These are phyloP conservation scores for Suillus plorans DNA, from an alignment of 768 basidiomycete genomes.

Conservation along the genomic window DNA sequence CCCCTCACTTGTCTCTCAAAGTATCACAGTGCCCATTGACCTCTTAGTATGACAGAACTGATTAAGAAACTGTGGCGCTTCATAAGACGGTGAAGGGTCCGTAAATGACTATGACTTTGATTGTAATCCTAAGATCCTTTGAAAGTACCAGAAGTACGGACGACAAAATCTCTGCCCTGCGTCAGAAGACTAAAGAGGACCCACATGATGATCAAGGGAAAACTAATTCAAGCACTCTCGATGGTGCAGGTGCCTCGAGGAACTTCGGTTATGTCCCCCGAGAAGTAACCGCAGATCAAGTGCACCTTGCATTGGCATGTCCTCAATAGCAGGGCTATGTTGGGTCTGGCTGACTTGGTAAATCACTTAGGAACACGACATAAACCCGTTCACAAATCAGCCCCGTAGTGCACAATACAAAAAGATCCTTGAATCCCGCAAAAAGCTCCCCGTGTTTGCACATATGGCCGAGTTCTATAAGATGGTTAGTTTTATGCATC, in stretches of 20 bases:
- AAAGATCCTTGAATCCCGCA: conserved; percentile 82
- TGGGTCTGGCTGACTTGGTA: background rate
- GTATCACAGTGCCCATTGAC: background rate
- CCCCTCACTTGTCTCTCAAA: background rate
- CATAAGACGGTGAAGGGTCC: background rate
- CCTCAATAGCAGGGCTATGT: background rate
- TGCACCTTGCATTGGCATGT: conserved; percentile 68
- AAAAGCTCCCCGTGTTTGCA: conserved; percentile 85
- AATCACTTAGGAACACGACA: conserved; percentile 58
- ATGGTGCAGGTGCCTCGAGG: conserved; percentile 25
- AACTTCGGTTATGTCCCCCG: conserved; percentile 74
- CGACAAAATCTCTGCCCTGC: background rate
- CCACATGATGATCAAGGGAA: too few relatives aligned
- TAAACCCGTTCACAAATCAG: conserved; percentile 86
- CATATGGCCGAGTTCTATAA: conserved; percentile 94
- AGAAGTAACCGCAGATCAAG: conserved; percentile 64
- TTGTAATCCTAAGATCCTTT: background rate
- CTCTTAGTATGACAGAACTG: background rate
- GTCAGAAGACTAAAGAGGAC: too few relatives aligned
- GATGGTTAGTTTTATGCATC: conserved; percentile 57
- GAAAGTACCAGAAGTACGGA: background rate
- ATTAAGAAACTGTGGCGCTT: background rate
- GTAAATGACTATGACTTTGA: background rate
- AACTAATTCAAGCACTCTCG: background rate
- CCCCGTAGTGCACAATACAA: conserved; percentile 79